phyloP scores from a whole-genome alignment of 495 filamentous ascomycete genomes.

The Cercophora sp. region DNA sequence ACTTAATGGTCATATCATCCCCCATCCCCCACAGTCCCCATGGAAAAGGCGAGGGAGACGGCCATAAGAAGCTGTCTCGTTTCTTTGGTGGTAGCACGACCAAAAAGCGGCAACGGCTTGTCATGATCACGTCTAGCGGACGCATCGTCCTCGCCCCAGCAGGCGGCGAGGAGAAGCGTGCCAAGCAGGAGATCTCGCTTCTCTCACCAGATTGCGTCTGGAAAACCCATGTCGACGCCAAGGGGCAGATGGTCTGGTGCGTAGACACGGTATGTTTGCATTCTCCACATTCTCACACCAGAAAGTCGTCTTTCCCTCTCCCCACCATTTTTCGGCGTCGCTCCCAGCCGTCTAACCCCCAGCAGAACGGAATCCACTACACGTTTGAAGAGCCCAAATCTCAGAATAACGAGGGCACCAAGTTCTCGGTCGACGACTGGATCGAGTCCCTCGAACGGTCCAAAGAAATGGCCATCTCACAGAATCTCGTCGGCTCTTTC shows the following conservation, averaged over 20 bases:
- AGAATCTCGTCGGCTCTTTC: slow-evolving; percentile 63
- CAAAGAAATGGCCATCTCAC: slow-evolving; percentile 71
- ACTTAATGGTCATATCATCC: slow-evolving; percentile 74
- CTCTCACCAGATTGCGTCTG: slow-evolving; percentile 67
- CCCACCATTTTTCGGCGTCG: no score
- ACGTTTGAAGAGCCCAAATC: slow-evolving; percentile 70
- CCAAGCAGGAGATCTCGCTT: slow-evolving; percentile 84
- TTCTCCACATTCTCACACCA: not conserved
- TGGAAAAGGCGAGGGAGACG: slow-evolving; percentile 50
- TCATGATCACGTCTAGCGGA: slow-evolving; percentile 91
- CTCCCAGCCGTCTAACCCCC: no score
- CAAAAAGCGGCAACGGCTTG: slow-evolving; percentile 90
- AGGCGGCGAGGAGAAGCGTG: slow-evolving; percentile 91
- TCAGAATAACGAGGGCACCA: slow-evolving; percentile 30
- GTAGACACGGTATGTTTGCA: slow-evolving; percentile 78
- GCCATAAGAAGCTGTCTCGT: slow-evolving; percentile 77
- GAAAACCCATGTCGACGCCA: slow-evolving; percentile 74
- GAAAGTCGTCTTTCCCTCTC: no score
- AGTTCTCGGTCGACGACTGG: slow-evolving; percentile 74
- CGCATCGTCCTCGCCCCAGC: slow-evolving; percentile 87
- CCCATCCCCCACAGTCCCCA: slow-evolving; percentile 68
- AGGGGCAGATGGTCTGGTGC: slow-evolving; percentile 82
- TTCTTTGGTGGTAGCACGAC: slow-evolving; percentile 86
- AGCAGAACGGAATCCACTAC: slow-evolving; percentile 85
- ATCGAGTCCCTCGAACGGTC: slow-evolving; percentile 77